Conservation (phyloP, 2,329 filamentous ascomycete genomes). For the Diplodia scrobiculata region DNA sequence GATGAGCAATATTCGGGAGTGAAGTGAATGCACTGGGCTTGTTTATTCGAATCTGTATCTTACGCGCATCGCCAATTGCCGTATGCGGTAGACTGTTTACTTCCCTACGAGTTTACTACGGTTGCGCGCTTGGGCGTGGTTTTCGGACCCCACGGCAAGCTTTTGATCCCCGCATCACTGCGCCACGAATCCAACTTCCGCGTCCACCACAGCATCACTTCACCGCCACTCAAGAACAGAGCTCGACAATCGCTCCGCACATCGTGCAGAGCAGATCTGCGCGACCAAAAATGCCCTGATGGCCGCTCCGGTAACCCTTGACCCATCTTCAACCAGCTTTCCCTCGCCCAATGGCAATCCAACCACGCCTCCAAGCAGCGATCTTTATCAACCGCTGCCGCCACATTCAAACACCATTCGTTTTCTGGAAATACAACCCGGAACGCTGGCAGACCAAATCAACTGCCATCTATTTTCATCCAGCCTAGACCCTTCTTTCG, state of each 20-base stretch:
- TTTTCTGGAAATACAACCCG: slow-evolving; percentile 4
- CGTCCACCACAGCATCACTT: background rate
- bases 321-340: background rate
- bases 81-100: too few species aligned
- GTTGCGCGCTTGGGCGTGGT: background rate
- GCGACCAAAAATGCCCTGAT: background rate
- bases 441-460: background rate
- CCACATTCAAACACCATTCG: background rate
- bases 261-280: background rate
- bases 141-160: background rate
- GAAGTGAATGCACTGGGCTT: too few species aligned
- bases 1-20: too few species aligned
- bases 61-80: too few species aligned
- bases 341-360: background rate
- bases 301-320: background rate
- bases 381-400: background rate
- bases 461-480: background rate
- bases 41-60: too few species aligned
- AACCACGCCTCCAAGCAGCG: too few species aligned
- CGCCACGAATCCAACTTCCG: background rate
- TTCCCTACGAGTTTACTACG: too few species aligned
- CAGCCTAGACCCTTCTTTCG: background rate
- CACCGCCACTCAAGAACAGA: background rate
- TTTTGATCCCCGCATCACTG: background rate
- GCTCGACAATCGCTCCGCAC: background rate